Conservation (phyloP, 169 alveolate species). For the Neospora caninum region DNA sequence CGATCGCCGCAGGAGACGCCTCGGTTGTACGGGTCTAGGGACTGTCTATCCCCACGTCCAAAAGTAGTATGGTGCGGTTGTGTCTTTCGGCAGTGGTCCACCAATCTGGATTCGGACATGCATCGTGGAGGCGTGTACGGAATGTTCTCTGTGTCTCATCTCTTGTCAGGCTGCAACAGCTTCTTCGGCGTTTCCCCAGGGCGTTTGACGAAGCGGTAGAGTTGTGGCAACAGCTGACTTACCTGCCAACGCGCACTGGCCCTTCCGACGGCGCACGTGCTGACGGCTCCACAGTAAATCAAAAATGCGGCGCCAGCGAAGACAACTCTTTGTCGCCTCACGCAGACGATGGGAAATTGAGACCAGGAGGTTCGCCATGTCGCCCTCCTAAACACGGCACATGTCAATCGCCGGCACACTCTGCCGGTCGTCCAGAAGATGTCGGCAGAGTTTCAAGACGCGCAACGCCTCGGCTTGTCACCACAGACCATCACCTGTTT, state of each 20-base stretch:
- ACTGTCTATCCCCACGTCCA: no score
- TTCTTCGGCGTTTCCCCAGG: slow-evolving; percentile 11
- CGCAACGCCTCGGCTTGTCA: not conserved
- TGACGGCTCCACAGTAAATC: not conserved
- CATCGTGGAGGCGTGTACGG: no score
- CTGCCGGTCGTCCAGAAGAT: not conserved
- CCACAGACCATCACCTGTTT: not conserved
- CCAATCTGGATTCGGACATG: no score
- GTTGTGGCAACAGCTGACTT: not conserved
- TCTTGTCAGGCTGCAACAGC: slow-evolving; percentile 26
- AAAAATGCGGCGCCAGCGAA: not conserved
- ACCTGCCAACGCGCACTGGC: not conserved
- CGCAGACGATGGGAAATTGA: not conserved
- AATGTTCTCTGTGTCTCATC: no score
- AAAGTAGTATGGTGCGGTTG: no score
- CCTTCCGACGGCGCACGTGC: not conserved
- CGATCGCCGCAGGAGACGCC: no score
- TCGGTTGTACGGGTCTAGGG: no score
- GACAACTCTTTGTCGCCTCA: not conserved
- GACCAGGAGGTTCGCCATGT: not conserved
- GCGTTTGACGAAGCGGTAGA: slow-evolving; percentile 22
- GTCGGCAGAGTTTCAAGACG: not conserved
- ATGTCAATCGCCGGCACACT: not conserved
- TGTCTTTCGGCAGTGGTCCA: no score
- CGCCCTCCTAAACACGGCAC: no score